phyloP scores from a whole-genome alignment of 2,329 filamentous ascomycete genomes.

The Diaporthe batatas region DNA sequence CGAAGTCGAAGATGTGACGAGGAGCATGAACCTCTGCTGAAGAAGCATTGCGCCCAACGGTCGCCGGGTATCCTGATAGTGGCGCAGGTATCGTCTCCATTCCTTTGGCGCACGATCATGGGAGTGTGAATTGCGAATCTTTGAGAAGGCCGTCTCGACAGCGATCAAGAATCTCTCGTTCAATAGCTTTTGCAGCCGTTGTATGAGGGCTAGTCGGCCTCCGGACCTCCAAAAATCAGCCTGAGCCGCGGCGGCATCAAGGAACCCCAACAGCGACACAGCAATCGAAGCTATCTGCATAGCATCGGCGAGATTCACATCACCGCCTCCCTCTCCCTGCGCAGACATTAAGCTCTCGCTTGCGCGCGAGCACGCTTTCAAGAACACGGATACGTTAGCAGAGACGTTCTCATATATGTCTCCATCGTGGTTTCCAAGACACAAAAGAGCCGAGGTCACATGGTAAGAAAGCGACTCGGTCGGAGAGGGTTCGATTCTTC shows the following conservation, averaged over 20 bases:
- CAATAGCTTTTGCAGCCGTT: conserved; percentile 78
- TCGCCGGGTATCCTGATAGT: conserved; percentile 83
- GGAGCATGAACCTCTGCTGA: conserved; percentile 88
- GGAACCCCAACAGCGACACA: conserved; percentile 89
- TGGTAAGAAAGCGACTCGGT: conserved; percentile 87
- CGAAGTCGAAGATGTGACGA: conserved; percentile 84
- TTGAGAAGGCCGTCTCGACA: conserved; percentile 90
- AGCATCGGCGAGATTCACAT: conserved; percentile 74
- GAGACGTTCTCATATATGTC: conserved; percentile 76
- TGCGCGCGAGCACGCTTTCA: conserved; percentile 76
- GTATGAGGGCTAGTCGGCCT: conserved; percentile 80
- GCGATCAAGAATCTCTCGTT: conserved; percentile 88
- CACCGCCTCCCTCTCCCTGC: conserved; percentile 67
- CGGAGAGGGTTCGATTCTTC: conserved; percentile 86
- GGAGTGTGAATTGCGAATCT: conserved; percentile 83
- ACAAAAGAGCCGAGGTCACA: conserved; percentile 84
- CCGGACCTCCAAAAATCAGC: conserved; percentile 84
- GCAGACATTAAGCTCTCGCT: conserved; percentile 68
- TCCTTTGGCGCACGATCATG: conserved; percentile 77
- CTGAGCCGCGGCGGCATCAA: conserved; percentile 84
- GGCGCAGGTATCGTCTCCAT: conserved; percentile 88
- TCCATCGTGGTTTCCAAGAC: conserved; percentile 80
- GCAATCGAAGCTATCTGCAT: conserved; percentile 80
- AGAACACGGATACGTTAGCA: conserved; percentile 77
- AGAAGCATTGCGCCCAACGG: conserved; percentile 93